Base-by-base conservation (phyloP, 2,329 filamentous ascomycete genomes). In the Neoarthrinium moseri region DNA sequence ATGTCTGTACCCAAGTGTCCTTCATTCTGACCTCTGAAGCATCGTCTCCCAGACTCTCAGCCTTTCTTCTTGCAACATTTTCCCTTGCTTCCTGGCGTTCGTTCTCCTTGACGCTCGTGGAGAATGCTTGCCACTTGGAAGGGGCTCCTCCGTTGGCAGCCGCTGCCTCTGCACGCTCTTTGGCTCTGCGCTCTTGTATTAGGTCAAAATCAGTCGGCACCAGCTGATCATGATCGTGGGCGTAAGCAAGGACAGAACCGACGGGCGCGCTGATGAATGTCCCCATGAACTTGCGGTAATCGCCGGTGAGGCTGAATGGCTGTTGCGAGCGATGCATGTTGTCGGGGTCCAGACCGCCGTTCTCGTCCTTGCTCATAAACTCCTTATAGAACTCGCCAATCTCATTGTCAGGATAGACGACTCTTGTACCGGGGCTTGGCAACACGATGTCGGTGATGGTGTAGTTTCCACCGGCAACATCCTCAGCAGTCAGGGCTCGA, bases 361-460 rank as follows among this genome's bases (percentile, higher is more conserved):
- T 91, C 51, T 81, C 78, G 38, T 87, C 79, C 42, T 79, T 86
- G 24, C 70, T 80, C 95, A 99, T 99, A 69, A 96, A 95, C 3
- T 81, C 77, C 52, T 78, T 78, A 70, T 97, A 99, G 64, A 86
- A 95, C 3, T 81, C 75, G n/a, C 87, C 89, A 51, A 96, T 82
- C 27, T 82, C 81, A 64, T 99, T 97, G 18, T 75, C 63, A 0
- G 94, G 94, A 62, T 97, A 99, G 27, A 88, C 67, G 30, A 97
- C 81, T 56, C 96, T 91, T 70, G 84, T 96, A 15, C 94, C 94
- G 0, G 94, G 94, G n/a, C 87, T 84, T 3, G 95, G 92, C 3
- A 99, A 77, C 11, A 99, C 91, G 51, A 97, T 63, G 61, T 99
- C 94, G 60, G 88, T 90, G 56, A 99, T 87, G 29, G 77, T 82